phyloP scores from a whole-genome alignment of 352 stramenopile species.

The Globisporangium abappressorium region DNA sequence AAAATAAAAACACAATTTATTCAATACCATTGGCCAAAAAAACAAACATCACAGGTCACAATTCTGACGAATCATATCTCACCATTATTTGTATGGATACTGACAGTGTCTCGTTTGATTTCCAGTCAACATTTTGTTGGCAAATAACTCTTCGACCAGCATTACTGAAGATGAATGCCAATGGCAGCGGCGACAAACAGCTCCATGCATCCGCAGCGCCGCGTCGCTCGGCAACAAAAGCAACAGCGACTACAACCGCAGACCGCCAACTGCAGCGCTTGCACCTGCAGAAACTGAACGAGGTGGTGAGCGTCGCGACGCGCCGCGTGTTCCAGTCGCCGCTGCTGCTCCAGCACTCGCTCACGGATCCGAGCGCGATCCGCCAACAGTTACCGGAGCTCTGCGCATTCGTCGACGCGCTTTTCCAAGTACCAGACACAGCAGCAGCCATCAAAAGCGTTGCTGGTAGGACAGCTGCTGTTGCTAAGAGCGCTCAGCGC shows the following conservation, averaged over 20 bases:
- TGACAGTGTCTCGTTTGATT: neutral
- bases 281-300: conserved; percentile 30
- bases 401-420: conserved; percentile 31
- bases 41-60: neutral
- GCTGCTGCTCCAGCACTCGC: conserved; percentile 20
- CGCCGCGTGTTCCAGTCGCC: conserved; percentile 50
- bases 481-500: neutral
- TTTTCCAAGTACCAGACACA: conserved; percentile 14
- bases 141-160: neutral
- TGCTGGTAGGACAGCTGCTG: neutral
- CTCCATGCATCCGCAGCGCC: neutral
- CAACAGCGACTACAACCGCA: neutral
- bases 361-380: conserved; percentile 27
- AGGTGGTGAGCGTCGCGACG: conserved; percentile 39
- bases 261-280: conserved; percentile 2
- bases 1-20: neutral
- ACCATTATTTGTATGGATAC: neutral
- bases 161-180: neutral
- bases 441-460: neutral
- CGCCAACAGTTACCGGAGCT: conserved; percentile 41
- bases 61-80: neutral
- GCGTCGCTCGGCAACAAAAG: neutral
- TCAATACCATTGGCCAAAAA: neutral
- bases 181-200: neutral
- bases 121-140: neutral